Conservation (phyloP, 129 eudicot species). For the Artemisia argyi region DNA sequence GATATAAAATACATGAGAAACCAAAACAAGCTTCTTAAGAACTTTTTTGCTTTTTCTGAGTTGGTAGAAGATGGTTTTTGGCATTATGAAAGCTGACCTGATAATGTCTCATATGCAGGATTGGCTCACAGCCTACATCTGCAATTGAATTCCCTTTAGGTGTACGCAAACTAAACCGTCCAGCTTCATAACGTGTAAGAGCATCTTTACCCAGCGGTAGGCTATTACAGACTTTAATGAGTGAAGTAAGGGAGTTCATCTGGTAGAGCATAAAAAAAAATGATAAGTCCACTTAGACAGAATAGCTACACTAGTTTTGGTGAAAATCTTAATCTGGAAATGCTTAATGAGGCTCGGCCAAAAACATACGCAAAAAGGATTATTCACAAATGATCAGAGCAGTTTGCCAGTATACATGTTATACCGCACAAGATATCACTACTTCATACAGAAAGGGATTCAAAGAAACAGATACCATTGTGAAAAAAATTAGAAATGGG, state of each 20-base stretch:
- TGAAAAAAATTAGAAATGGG: not conserved
- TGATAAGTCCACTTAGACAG: conserved; percentile 11
- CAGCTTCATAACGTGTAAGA: conserved; percentile 75
- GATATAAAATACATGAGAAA: not conserved
- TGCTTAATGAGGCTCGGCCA: not conserved
- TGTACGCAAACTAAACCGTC: conserved; percentile 64
- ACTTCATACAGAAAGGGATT: not conserved
- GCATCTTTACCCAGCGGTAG: conserved; percentile 52
- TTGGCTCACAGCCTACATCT: conserved; percentile 98
- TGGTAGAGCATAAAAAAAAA: conserved; percentile 25
- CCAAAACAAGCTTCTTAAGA: not conserved
- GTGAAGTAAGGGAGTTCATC: conserved; percentile 94
- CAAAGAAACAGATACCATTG: not conserved
- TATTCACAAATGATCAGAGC: not conserved
- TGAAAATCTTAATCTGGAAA: not conserved
- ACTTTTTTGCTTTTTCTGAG: not conserved
- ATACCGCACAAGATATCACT: not conserved
- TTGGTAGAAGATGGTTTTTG: not conserved
- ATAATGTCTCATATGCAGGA: conserved; percentile 90
- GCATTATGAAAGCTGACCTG: conserved; percentile 53
- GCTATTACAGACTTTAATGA: conserved; percentile 64
- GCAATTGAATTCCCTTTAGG: conserved; percentile 77
- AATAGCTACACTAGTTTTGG: not conserved
- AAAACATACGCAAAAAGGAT: not conserved
- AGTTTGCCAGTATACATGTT: not conserved